Conservation (phyloP, 2,329 filamentous ascomycete genomes). For the Hortaea werneckii region DNA sequence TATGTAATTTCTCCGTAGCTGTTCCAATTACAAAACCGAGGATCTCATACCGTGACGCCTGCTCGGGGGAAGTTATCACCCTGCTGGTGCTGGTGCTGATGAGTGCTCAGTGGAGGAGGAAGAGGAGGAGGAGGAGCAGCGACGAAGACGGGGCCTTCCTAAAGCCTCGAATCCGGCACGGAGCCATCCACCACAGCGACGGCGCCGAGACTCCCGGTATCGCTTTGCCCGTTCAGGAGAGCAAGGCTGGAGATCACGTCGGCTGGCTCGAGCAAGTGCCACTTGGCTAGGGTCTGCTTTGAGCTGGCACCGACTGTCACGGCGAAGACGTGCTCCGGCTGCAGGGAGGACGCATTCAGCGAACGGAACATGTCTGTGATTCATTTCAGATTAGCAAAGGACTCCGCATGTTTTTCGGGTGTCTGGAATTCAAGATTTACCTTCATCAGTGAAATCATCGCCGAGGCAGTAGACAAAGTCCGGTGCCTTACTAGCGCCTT, state of each 20-base stretch:
- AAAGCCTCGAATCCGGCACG: slow-evolving; percentile 5
- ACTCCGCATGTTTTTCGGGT: slow-evolving; percentile 8
- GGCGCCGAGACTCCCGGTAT: slow-evolving; percentile 21
- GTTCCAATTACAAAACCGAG: too few species aligned
- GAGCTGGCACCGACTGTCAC: slow-evolving; percentile 86
- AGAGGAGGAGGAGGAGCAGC: background rate
- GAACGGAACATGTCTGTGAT: slow-evolving; percentile 69
- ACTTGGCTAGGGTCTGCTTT: slow-evolving; percentile 82
- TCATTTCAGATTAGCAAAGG: background rate
- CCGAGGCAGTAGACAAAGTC: slow-evolving; percentile 87
- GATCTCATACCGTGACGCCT: too few species aligned
- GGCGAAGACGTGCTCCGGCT: slow-evolving; percentile 65
- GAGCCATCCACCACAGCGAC: slow-evolving; percentile 18
- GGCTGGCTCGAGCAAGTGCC: slow-evolving; percentile 78
- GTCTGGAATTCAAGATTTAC: slow-evolving; percentile 39
- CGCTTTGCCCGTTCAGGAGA: slow-evolving; percentile 23
- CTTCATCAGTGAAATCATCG: slow-evolving; percentile 96
- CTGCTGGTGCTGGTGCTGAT: too few species aligned
- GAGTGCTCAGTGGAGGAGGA: too few species aligned
- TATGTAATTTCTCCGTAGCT: too few species aligned
- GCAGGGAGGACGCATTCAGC: slow-evolving; percentile 48
- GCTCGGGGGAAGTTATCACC: too few species aligned
- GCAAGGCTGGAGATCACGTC: slow-evolving; percentile 58
- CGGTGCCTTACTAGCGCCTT: slow-evolving; percentile 46
- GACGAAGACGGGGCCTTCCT: background rate